Evolutionary conservation across 345 rosid genomes (phyloP), one percentile per base, ranked within the genome.

Genomic region (Brassica napus): DNA sequence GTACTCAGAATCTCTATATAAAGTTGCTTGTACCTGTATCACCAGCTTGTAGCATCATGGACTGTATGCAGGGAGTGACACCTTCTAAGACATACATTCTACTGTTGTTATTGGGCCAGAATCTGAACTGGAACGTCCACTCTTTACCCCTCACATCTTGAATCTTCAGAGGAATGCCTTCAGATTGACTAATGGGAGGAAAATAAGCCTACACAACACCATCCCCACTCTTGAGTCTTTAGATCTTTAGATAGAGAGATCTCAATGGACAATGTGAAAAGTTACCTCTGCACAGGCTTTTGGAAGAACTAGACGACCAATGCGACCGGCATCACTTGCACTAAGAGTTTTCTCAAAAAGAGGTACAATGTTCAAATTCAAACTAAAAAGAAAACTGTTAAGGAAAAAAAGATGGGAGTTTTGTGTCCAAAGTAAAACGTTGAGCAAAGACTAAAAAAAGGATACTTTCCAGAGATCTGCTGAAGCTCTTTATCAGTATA

Each of bases 51-150:
- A 94, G 84, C 80, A 88, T 88, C 98, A 94, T 92, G 64, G 97
- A 86, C 76, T 94, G 97, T 78, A 94, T 94, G 87, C 98, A 94
- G 75, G 98, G 97, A 71, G 97, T 94, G 70, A 94, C 98, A 75
- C 98, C 98, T 80, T 94, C 98, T 80, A 94, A 86, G 68, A 92
- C 98, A 86, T 92, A 94, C 97, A 94, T 94, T 84, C 98, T 89
- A 78, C 98, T 94, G 62, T 94, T 94, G 90, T 94, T 94, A 82
- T 94, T 94, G 47, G 98, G 98, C 98, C 98, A 94, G 88, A 88
- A 94, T 81, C 98, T 90, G 88, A 94, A 94, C 87, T 94, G 98
- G 64, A 94, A 94, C 5, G 88, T 88, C 98, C 98, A 94, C 81
- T 94, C 97, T 80, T 88, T 89, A 65, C 97, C 97, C 82, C 81